Evolutionary conservation across 2,329 filamentous ascomycete species (phyloP), one percentile per base, ranked within the genome.

Genomic region (Colletotrichum sp.): DNA sequence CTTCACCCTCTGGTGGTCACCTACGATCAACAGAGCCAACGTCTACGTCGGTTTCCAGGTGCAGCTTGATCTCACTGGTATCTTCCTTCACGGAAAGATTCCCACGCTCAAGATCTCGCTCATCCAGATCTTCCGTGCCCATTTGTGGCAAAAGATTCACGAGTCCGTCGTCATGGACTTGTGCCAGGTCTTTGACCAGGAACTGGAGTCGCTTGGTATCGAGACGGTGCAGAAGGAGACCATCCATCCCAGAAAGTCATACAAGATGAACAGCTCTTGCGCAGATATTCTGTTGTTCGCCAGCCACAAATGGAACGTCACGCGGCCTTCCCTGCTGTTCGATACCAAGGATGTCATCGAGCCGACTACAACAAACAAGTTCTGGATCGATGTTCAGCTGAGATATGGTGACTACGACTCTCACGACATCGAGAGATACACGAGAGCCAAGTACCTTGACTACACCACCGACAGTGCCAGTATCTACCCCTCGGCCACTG

Each of bases 251-350:
- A 92, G 97, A 92, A 99, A 99, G 87, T 98, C 96, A 6, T 99
- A 99, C 92, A 99, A 99, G 92, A 99, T 99, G 97, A 99, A 99
- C 89, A 98, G 96, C 81, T 99, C 96, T 74, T 99, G 97, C 82
- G 97, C 98, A 6, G 97, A 99, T 85, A 98, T 99, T 78, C 90
- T 99, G 71, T 91, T 99, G 12, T 99, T 99, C 82, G 96, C 97
- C 49, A 98, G 95, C 78, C 97, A 99, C 88, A 99, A 99, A 85
- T 99, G 98, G 98, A 99, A 98, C 78, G 96, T 99, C 68, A 98
- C 96, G 1, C 91, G 95, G 4, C 98, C 97, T 3, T 99, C 96
- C 5, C 91, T 98, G 80, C 88, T 99, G 5, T 98, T 98, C 83
- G 97, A 99, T 81, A 98, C 95, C 68, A 99, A 99, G 88, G 97